Evolutionary conservation across 352 stramenopile genomes (phyloP).

Genomic region (Phytopythium helicoides): DNA sequence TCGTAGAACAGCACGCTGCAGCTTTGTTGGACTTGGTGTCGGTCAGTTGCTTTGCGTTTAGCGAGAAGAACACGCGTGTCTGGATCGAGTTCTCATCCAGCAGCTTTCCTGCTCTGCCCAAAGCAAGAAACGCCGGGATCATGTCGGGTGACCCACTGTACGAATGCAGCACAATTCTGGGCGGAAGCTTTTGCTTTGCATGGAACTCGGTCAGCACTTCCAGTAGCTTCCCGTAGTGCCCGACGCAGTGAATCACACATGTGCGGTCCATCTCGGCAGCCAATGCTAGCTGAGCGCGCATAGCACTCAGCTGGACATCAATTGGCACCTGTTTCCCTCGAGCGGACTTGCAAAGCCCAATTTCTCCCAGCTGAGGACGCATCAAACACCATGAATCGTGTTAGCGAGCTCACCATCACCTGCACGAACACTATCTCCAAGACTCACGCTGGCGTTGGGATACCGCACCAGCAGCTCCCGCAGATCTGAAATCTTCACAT

Average conservation of each 20-base stretch:
- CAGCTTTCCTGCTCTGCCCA: constrained; percentile 15
- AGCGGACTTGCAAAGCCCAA: constrained; percentile 72
- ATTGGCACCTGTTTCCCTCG: constrained; percentile 43
- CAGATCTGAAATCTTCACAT: constrained; percentile 33
- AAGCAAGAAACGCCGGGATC: constrained; percentile 41
- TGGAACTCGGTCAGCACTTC: constrained; percentile 36
- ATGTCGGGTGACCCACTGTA: constrained; percentile 60
- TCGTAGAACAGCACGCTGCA: constrained; percentile 25
- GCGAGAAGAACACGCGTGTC: constrained; percentile 62
- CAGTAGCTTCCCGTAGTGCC: constrained; percentile 63
- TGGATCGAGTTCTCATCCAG: not conserved
- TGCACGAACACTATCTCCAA: too few relatives aligned
- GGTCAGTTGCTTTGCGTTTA: constrained; percentile 70
- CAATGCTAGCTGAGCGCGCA: constrained; percentile 51
- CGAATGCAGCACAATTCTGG: constrained; percentile 64
- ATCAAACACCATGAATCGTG: not conserved
- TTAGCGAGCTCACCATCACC: too few relatives aligned
- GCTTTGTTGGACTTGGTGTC: constrained; percentile 36
- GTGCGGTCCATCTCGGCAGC: constrained; percentile 44
- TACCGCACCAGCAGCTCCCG: constrained; percentile 29
- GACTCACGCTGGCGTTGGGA: constrained; percentile 44
- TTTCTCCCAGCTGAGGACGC: constrained; percentile 53
- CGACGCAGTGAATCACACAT: constrained; percentile 77
- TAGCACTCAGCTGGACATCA: constrained; percentile 42
- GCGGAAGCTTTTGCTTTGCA: constrained; percentile 27